Conservation (phyloP, 1,139 yeast species). For the Lodderomyces orthopsilosis region DNA sequence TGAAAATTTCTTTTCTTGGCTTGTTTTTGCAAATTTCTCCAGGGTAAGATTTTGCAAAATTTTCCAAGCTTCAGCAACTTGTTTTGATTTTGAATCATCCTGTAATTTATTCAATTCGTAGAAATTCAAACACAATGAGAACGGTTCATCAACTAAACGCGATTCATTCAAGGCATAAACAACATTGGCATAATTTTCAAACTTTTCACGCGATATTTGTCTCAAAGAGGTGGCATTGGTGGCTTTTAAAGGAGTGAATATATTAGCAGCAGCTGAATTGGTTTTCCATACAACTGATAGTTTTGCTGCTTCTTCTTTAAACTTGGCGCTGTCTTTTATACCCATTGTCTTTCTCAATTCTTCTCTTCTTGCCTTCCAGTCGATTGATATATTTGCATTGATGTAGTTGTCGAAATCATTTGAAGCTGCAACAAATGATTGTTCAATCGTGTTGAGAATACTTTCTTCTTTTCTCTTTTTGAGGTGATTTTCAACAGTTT, state of each 20-base stretch:
- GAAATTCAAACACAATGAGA: constrained; percentile 52
- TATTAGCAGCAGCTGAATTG: constrained; percentile 33
- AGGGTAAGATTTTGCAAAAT: constrained; percentile 46
- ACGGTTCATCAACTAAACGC: constrained; percentile 50
- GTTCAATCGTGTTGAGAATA: constrained; percentile 80
- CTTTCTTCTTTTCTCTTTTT: constrained; percentile 77
- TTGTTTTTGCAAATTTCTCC: constrained; percentile 34
- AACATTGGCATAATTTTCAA: constrained; percentile 70
- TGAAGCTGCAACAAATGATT: constrained; percentile 69
- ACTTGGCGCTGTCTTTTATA: constrained; percentile 17
- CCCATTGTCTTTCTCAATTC: constrained; percentile 72
- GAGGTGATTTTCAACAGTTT: constrained; percentile 53
- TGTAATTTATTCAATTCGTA: constrained; percentile 51
- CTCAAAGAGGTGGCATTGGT: constrained; percentile 20
- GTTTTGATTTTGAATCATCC: constrained; percentile 58
- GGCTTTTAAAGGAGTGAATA: constrained; percentile 30
- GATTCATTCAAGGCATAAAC: constrained; percentile 69
- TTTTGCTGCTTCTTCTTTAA: constrained; percentile 17
- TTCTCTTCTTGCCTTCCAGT: constrained; percentile 79
- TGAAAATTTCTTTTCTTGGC: constrained; percentile 48
- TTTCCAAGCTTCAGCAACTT: constrained; percentile 63
- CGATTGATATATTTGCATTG: constrained; percentile 68
- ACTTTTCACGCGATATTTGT: constrained; percentile 52
- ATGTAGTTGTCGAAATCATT: constrained; percentile 80
- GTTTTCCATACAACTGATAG: constrained; percentile 35